Percentiles rank a stretch among this genome's conserved stretches.
Conservation (phyloP, 2,329 filamentous ascomycete genomes). For the Calycina marina region DNA sequence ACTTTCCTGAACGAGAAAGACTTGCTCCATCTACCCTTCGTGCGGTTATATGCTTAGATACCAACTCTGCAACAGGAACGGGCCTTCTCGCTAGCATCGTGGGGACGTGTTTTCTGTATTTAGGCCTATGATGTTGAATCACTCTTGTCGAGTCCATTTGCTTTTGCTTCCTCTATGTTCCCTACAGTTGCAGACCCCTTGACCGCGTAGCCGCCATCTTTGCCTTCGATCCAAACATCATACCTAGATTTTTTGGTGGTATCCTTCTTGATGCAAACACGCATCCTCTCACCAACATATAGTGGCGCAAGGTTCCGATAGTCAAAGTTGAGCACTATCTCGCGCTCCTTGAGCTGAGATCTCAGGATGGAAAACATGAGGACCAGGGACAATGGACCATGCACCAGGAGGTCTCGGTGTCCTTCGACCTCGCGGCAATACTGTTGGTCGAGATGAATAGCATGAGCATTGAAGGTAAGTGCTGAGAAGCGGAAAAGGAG, state of each 20-base stretch:
- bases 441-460: constrained; percentile 67
- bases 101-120: too few relatives aligned
- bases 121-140: too few relatives aligned
- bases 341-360: constrained; percentile 27
- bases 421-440: constrained; percentile 62
- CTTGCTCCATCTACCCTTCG: too few relatives aligned
- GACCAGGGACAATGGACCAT: constrained; percentile 69
- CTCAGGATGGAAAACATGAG: constrained; percentile 58
- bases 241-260: constrained; percentile 29
- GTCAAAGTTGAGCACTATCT: constrained; percentile 40
- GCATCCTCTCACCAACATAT: constrained; percentile 58
- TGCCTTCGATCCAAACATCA: constrained; percentile 52
- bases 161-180: too few relatives aligned
- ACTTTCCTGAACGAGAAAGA: too few relatives aligned
- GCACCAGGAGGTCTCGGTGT: constrained; percentile 62
- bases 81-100: too few relatives aligned
- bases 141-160: too few relatives aligned
- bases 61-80: too few relatives aligned
- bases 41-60: too few relatives aligned
- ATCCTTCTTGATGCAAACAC: constrained; percentile 46
- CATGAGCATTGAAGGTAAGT: constrained; percentile 82
- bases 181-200: constrained; percentile 32
- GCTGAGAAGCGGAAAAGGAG: constrained; percentile 86
- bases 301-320: constrained; percentile 76
- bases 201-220: constrained; percentile 46